Evolutionary conservation across 352 stramenopile genomes (phyloP), one percentile per base, ranked within the genome.

Genomic region (Globisporangium alternatum): DNA sequence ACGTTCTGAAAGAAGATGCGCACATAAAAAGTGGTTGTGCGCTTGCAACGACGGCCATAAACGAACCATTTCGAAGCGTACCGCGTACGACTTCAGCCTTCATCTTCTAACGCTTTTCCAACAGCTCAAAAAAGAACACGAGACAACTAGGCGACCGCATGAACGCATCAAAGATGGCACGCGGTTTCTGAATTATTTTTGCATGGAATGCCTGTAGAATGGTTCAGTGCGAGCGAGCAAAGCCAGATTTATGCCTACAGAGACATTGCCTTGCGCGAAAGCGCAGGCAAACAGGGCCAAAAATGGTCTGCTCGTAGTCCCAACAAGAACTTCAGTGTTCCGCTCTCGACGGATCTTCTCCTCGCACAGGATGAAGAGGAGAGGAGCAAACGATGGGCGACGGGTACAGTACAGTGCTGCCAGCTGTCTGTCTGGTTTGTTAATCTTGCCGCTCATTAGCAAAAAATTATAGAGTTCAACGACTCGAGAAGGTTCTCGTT

Each of bases 21-120:
- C 35, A 41, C 15, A 41, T 9, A 41, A 41, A 41, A 9, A 12
- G 10, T 13, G 33, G 2, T 41, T 41, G 35, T 41, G 35, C 9
- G 35, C 15, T 41, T 41, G 35, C 10, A 41, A 15, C 1, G 7
- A 25, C 25, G 6, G 2, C 1, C 49, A 56, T 10, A 56, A 57
- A 44, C 17, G 7, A 0, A 31, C 0, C 19, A n/a, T 10, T 1
- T 37, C n/a, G 9, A n/a, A 30, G 30, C n/a, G 51, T 41, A 35
- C 17, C 19, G 19, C 19, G 30, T 44, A 12, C 51, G 51, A 43
- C 30, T 57, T 41, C 30, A 43, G 51, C 51, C 30, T 41, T 57
- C 30, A 56, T 6, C 51, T 56, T 56, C 51, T 28, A 56, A 56
- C 51, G 51, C 28, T 15, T 57, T 33, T 28, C 25, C 25, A 28